Base-by-base conservation (phyloP, 768 basidiomycete species). In the Leccinum olivaceopallidum region DNA sequence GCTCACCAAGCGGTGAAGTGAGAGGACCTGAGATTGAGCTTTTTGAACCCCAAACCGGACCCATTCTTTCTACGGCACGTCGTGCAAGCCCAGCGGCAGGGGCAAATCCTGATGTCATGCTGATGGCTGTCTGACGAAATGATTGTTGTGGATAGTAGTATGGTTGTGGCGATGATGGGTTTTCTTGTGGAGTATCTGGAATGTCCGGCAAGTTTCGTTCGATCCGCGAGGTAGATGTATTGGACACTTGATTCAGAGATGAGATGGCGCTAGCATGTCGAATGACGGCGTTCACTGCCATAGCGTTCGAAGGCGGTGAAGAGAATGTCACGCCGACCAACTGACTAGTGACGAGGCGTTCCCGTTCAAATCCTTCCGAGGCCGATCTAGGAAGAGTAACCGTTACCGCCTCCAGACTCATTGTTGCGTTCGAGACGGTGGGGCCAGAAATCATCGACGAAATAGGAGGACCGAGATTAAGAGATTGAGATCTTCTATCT, bases 401-500 rank as follows among this genome's bases (percentile, higher is more conserved):
- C 1, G 68, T 66, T 24, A 74, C 68, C 16, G 69, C 65, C 37
- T 76, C 73, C 60, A 74, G 51, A 51, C 71, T 75, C 66, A 71
- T 67, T 12, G 73, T 70, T 32, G 73, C 64, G 52, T 62, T 71
- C n/a, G 73, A 66, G 53, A 57, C 36, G 14, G 63, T 55, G 8
- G 74, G 56, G 5, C 63, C 56, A 28, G 73, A 68, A 52, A 68
- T 59, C 68, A 74, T 67, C 55, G 74, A 58, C 4, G 70, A 57
- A 54, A 76, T 64, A 36, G 69, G 68, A 56, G 77, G 72, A 0
- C 78, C 78, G 34, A 85, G 70, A 61, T 79, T 86, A 26, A 90
- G 77, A 5, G 88, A 90, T 71, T 86, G 80, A 1, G 89, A 89
- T 44, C 87, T 83, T 53, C 86, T 78, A 63, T 87, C 83, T 56